Base-by-base conservation (phyloP, 2,329 filamentous ascomycete genomes). In the Cladorrhinum sp. region DNA sequence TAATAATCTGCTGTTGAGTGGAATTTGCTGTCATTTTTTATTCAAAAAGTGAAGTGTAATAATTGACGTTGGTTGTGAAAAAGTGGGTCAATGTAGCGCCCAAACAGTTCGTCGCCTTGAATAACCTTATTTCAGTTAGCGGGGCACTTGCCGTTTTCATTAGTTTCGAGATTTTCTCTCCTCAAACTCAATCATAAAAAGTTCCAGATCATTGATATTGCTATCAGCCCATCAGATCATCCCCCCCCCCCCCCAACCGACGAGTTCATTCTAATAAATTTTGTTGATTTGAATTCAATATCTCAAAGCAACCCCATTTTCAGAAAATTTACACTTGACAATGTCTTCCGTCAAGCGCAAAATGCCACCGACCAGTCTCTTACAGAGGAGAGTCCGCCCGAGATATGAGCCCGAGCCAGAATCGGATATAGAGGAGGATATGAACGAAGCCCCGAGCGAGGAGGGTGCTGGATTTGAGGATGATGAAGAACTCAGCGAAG, bases 351-450 rank as follows among this genome's bases (percentile, higher is more conserved):
- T 57, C 55, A 69, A 69, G 36, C 64, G 66, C 21, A 68, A 65
- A 62, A 59, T 64, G 33, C 65, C 65, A 21, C 39, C 61, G 1
- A 33, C 55, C 18, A 61, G 55, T 33, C 64, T 66, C 14, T 55
- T 69, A 16, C 59, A 69, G 33, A 60, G 67, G 24, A 58, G 68
- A 48, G 68, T 70, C 12, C 61, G 62, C 6, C 66, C 67, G 0
- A 62, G 68, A 54, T 63, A 64, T 53, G 68, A 70, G 55, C 63
- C 66, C 9, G 68, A 70, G 55, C 68, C 65, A 2, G 67, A 68
- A 39, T 68, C 66, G 5, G 68, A 70, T 23, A 28, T 65, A 18
- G 64, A 66, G 14, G 64, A 62, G 5, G 58, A 60, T 6, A 50
- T 28, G 53, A 64, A 59, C 51, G 63, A 68, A 9, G 67, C 62